phyloP scores from a whole-genome alignment of 192 early-diverging fungal species.

The Radiomyces spectabilis region DNA sequence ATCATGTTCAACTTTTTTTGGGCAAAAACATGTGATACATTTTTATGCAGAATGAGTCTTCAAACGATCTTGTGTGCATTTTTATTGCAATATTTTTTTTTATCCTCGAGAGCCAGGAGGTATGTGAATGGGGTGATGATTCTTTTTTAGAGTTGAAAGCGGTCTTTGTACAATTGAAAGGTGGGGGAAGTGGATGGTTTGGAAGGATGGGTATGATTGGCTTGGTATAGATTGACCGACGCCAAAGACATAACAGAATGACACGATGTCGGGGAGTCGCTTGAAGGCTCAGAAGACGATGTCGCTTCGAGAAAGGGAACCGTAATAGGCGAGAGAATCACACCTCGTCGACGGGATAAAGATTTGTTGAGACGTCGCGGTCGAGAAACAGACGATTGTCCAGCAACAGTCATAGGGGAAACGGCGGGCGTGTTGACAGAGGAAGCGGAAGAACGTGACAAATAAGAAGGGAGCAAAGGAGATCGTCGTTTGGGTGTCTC shows the following conservation, averaged over 20 bases:
- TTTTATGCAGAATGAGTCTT: too few relatives aligned
- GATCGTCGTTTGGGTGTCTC: neutral
- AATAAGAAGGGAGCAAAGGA: neutral
- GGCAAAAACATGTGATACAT: too few relatives aligned
- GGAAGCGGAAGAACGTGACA: neutral
- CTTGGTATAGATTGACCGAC: neutral
- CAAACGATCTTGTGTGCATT: too few relatives aligned
- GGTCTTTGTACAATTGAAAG: neutral
- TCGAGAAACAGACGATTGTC: neutral
- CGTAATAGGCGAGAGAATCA: constrained; percentile 3
- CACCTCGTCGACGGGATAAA: constrained; percentile 6
- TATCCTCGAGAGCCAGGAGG: too few relatives aligned
- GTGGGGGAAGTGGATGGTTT: neutral
- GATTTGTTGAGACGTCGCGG: too few relatives aligned
- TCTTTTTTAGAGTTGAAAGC: too few relatives aligned
- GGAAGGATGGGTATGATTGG: neutral
- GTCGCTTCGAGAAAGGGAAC: neutral
- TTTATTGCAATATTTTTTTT: too few relatives aligned
- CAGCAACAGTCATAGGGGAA: neutral
- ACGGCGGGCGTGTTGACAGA: neutral
- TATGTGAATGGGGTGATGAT: too few relatives aligned
- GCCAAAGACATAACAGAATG: neutral
- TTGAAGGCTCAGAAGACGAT: neutral
- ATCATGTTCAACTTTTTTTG: too few relatives aligned
- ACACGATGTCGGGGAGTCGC: neutral